A percentile compares a stretch with the other conserved stretches of the same genome.
Conservation (phyloP, 1,284 basidiomycete genomes). For the Leccinum fallax region DNA sequence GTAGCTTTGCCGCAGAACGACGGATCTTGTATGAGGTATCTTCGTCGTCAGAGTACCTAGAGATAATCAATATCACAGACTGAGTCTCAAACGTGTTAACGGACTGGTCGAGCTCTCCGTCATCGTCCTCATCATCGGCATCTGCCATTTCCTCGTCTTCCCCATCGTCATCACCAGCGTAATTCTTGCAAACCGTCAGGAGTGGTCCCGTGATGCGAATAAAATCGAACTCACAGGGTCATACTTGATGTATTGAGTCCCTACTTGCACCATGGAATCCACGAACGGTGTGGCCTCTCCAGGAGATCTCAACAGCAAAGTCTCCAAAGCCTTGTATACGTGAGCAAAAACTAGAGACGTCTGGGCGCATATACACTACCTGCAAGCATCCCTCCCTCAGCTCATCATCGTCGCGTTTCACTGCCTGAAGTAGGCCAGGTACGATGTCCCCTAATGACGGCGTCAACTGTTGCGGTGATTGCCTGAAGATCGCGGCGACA, state of each 20-base stretch:
- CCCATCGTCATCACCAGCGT: conserved; percentile 76
- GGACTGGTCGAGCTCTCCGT: conserved; percentile 76
- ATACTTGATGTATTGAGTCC: conserved; percentile 83
- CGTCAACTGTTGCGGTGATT: conserved; percentile 68
- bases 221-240: conserved; percentile 73
- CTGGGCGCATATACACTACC: conserved; percentile 39
- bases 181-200: conserved; percentile 61
- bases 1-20: conserved; percentile 88
- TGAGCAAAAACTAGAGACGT: conserved; percentile 5
- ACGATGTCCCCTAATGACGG: conserved; percentile 61
- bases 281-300: conserved; percentile 79
- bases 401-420: conserved; percentile 77
- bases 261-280: conserved; percentile 65
- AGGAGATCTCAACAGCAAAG: conserved; percentile 81
- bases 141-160: conserved; percentile 86
- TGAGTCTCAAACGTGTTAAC: conserved; percentile 2
- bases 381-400: conserved; percentile 77
- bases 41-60: conserved; percentile 94
- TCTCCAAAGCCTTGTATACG: conserved; percentile 67
- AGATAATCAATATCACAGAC: conserved; percentile 10
- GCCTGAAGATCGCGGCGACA: conserved; percentile 75
- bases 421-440: conserved; percentile 68
- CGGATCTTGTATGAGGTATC: conserved; percentile 99
- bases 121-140: conserved; percentile 78
- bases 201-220: neutral